Evolutionary conservation across 2,329 filamentous ascomycete species (phyloP).

Genomic region (Nigrospora sphaerica): DNA sequence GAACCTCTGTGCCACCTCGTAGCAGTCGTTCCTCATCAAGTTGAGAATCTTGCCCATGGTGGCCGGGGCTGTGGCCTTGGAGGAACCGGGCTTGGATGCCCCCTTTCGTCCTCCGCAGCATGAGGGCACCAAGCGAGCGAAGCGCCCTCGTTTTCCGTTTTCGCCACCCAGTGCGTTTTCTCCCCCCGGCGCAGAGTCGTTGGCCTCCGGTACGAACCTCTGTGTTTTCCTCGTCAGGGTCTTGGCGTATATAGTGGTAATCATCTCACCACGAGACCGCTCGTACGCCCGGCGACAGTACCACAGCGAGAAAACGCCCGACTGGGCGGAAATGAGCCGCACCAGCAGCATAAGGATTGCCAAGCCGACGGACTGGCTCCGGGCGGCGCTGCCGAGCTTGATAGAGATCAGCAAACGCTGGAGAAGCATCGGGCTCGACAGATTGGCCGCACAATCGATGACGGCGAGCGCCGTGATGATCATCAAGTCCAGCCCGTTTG

Average conservation of each 20-base stretch:
- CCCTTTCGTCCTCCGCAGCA: slow-evolving; percentile 16
- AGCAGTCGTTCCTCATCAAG: slow-evolving; percentile 74
- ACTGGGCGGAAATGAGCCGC: slow-evolving; percentile 57
- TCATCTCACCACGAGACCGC: slow-evolving; percentile 75
- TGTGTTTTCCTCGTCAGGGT: slow-evolving; percentile 58
- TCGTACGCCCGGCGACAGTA: slow-evolving; percentile 81
- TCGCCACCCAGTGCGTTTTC: slow-evolving; percentile 10
- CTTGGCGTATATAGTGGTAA: slow-evolving; percentile 79
- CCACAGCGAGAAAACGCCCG: slow-evolving; percentile 66
- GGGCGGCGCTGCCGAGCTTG: slow-evolving; percentile 35
- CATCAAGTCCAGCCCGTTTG: slow-evolving; percentile 73
- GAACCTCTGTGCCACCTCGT: slow-evolving; percentile 75
- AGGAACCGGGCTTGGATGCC: slow-evolving; percentile 12
- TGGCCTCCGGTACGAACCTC: slow-evolving; percentile 27
- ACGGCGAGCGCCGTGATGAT: slow-evolving; percentile 60
- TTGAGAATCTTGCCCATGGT: slow-evolving; percentile 90
- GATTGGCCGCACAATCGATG: slow-evolving; percentile 48
- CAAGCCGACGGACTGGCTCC: slow-evolving; percentile 56
- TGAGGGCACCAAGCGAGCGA: slow-evolving; percentile 15
- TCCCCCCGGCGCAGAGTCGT: slow-evolving; percentile 9
- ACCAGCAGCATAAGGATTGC: slow-evolving; percentile 54
- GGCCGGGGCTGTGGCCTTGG: slow-evolving; percentile 47
- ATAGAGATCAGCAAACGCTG: slow-evolving; percentile 65
- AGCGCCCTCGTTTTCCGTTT: slow-evolving; percentile 14
- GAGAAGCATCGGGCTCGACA: slow-evolving; percentile 61